Evolutionary conservation across 2,329 filamentous ascomycete genomes (phyloP).

Genomic region (Pestalotiopsis sp.): DNA sequence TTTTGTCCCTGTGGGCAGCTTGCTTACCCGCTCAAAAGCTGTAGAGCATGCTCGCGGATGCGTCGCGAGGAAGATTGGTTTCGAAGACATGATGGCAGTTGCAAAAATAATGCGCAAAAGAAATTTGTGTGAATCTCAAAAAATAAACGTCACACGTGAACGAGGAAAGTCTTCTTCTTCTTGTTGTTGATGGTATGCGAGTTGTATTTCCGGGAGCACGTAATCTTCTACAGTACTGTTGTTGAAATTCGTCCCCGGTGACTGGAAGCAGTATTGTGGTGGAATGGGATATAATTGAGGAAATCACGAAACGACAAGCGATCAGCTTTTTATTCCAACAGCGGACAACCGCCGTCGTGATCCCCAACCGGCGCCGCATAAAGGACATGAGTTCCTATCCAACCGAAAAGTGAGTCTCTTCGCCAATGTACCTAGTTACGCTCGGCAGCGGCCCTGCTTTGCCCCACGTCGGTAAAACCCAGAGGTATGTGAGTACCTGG

Average conservation of each 20-base stretch:
- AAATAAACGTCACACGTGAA: conserved; percentile 8
- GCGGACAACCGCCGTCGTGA: neutral
- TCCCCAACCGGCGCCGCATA: neutral
- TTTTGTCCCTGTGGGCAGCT: neutral
- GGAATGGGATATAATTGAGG: neutral
- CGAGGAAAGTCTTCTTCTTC: neutral
- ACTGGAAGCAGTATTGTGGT: neutral
- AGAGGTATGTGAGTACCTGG: neutral
- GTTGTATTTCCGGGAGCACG: neutral
- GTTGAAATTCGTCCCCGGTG: neutral
- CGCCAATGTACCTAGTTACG: conserved; percentile 4
- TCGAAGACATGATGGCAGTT: conserved; percentile 66
- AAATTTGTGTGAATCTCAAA: conserved; percentile 6
- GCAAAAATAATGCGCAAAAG: neutral
- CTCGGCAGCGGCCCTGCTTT: neutral
- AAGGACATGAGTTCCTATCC: neutral
- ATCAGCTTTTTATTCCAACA: neutral
- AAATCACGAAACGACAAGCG: neutral
- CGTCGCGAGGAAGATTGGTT: conserved; percentile 88
- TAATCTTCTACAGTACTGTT: neutral
- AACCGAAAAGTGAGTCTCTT: neutral
- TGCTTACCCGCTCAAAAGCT: conserved; percentile 86
- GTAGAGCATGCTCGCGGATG: conserved; percentile 96
- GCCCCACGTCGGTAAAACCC: conserved; percentile 4
- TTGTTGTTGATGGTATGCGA: neutral